Conservation (phyloP, 768 basidiomycete species). For the Zangia roseola region DNA sequence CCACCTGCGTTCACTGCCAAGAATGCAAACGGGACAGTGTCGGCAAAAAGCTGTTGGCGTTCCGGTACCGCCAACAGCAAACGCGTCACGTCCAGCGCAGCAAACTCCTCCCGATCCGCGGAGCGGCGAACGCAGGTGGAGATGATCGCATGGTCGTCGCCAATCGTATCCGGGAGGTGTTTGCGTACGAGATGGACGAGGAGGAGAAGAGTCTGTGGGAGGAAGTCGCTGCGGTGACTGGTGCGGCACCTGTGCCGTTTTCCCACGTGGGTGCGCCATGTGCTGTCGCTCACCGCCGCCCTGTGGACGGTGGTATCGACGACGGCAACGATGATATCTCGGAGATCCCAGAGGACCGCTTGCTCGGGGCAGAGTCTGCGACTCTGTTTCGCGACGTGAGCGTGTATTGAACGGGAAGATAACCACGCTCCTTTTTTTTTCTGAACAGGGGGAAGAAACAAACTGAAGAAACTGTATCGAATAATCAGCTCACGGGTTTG, state of each 20-base stretch:
- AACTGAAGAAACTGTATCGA: conserved; percentile 7
- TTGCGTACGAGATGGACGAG: conserved; percentile 22
- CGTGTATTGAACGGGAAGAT: conserved; percentile 15
- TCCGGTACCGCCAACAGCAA: conserved; percentile 15
- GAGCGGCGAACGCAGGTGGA: neutral
- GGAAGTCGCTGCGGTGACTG: conserved; percentile 27
- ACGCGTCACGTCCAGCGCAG: conserved; percentile 4
- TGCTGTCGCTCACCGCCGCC: neutral
- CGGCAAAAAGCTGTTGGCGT: conserved; percentile 25
- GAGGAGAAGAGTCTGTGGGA: conserved; percentile 30
- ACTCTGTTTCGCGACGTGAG: conserved; percentile 20
- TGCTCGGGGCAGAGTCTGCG: conserved; percentile 20
- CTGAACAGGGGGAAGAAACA: no score
- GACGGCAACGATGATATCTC: conserved; percentile 7
- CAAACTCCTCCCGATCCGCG: conserved; percentile 1
- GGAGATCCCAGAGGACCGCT: conserved; percentile 17
- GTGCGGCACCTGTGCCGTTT: conserved; percentile 12
- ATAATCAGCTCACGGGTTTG: neutral
- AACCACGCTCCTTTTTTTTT: neutral
- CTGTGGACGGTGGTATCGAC: conserved; percentile 2
- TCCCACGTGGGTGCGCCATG: conserved; percentile 15
- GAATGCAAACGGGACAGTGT: conserved; percentile 29
- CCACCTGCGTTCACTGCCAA: conserved; percentile 26
- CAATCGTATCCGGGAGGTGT: conserved; percentile 11
- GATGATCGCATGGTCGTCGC: conserved; percentile 11